phyloP scores from a whole-genome alignment of 768 basidiomycete genomes.

The Astraeus odoratus region DNA sequence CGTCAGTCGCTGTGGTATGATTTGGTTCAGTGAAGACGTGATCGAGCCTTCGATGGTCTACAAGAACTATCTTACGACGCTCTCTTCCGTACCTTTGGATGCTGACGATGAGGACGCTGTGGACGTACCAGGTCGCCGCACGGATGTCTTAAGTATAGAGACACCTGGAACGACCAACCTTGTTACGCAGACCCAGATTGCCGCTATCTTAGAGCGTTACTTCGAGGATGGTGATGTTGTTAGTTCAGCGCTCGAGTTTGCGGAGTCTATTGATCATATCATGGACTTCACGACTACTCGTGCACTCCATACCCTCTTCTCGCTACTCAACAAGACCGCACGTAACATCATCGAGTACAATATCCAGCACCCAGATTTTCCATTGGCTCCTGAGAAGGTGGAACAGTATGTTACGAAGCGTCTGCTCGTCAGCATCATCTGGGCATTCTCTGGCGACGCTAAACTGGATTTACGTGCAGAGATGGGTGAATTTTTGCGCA shows the following conservation, averaged over 20 bases:
- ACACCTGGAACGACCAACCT: constrained; percentile 55
- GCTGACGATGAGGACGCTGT: constrained; percentile 79
- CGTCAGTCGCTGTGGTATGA: constrained; percentile 99
- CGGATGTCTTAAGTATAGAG: constrained; percentile 40
- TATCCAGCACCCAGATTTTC: constrained; percentile 91
- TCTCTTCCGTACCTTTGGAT: constrained; percentile 72
- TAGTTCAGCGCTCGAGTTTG: constrained; percentile 67
- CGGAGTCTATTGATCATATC: constrained; percentile 88
- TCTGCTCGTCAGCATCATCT: constrained; percentile 85
- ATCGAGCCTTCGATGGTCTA: constrained; percentile 90
- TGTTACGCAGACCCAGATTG: constrained; percentile 68
- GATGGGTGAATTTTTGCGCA: constrained; percentile 82
- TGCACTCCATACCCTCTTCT: constrained; percentile 93
- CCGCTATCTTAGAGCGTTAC: constrained; percentile 69
- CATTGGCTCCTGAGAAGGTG: constrained; percentile 72
- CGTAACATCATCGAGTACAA: constrained; percentile 95
- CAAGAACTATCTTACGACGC: constrained; percentile 74
- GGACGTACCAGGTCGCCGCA: constrained; percentile 57
- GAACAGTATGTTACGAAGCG: constrained; percentile 91
- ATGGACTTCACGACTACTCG: constrained; percentile 96
- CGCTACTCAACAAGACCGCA: constrained; percentile 91
- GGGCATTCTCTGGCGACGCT: constrained; percentile 98
- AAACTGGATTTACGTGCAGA: constrained; percentile 82
- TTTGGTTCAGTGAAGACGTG: constrained; percentile 99
- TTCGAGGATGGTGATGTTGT: constrained; percentile 82